These are phyloP conservation scores for Ramaria rubella DNA, from an alignment of 768 basidiomycete genomes.

Conservation along the genomic window DNA sequence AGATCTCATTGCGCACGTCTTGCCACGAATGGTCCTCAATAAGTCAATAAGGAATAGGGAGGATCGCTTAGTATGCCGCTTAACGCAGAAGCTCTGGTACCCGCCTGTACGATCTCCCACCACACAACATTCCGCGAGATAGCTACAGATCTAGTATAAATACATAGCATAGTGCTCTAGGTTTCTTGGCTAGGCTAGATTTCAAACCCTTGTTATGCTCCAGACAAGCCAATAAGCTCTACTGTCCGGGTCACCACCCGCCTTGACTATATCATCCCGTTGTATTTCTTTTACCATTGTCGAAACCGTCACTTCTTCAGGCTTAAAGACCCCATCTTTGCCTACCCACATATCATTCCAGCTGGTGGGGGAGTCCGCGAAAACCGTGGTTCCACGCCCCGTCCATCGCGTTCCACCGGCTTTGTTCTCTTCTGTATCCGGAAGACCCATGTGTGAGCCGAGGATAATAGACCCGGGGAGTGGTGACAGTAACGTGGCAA, in stretches of 20 bases:
- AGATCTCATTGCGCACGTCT: no score
- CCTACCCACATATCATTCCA: slow-evolving; percentile 34
- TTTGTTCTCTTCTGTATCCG: slow-evolving; percentile 1
- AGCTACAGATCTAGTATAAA: background rate
- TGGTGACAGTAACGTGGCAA: slow-evolving; percentile 12
- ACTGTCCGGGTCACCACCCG: background rate
- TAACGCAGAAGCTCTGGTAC: no score
- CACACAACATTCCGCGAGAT: no score
- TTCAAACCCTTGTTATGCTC: slow-evolving; percentile 6
- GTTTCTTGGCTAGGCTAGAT: background rate
- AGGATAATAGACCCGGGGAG: slow-evolving; percentile 17
- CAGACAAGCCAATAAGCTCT: background rate
- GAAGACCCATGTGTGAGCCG: slow-evolving; percentile 12
- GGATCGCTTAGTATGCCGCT: no score
- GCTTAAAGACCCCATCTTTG: slow-evolving; percentile 7
- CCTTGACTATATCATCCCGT: background rate
- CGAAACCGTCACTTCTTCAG: slow-evolving; percentile 7
- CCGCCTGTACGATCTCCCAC: no score
- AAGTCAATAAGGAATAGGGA: no score
- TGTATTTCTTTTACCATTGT: background rate
- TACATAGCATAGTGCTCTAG: background rate
- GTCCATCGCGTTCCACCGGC: background rate
- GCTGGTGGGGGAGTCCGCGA: slow-evolving; percentile 29
- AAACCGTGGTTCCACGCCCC: background rate
- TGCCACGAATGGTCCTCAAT: no score